Evolutionary conservation across 2,329 filamentous ascomycete genomes (phyloP), one percentile per base, ranked within the genome.

Genomic region (Sclerotinia spermophila): DNA sequence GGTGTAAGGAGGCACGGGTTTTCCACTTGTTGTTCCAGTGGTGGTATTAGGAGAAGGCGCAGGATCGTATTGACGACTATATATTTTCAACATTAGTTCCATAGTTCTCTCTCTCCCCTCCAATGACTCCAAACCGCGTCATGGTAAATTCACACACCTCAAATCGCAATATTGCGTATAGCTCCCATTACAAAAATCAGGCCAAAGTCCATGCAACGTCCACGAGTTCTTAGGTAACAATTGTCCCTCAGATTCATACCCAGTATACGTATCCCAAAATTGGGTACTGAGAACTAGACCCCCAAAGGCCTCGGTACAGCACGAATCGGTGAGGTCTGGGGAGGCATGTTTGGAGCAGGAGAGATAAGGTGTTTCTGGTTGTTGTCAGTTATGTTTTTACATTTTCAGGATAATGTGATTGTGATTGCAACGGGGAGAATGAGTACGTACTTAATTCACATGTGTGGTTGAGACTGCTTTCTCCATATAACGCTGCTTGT

Each of bases 91-190:
- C 3, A 1, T 66, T 15, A 55, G 45, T 53, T 21, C 17, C 19
- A 35, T 15, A 35, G 2, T 51, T 51, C 11, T 51, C 17, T 17
- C 48, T 3, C 24, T 15, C 17, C 11, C 6, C n/a, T n/a, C 21
- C n/a, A 19, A 38, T 15, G 33, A 30, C 6, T 55, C 30, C 2
- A 5, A 21, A 33, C 6, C 1, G 7, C 8, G 48, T 44, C 40
- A 13, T 21, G 10, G 6, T 13, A 0, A 6, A 67, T 2, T 5
- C 13, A 48, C 76, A 71, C 71, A 81, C 79, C 75, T 81, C 65
- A 89, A 77, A 76, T 91, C 89, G 80, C 89, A 91, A 79, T 90
- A 92, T 73, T 91, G 88, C 0, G 87, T 90, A 77, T 87, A 91
- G 0, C 83, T 85, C 61, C 87, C 86, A 80, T 83, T 81, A 74